Percentiles rank a stretch among this genome's conserved stretches.
These are phyloP conservation scores for Fusarium illudens DNA, from an alignment of 2,329 filamentous ascomycete genomes.

Conservation along the genomic window DNA sequence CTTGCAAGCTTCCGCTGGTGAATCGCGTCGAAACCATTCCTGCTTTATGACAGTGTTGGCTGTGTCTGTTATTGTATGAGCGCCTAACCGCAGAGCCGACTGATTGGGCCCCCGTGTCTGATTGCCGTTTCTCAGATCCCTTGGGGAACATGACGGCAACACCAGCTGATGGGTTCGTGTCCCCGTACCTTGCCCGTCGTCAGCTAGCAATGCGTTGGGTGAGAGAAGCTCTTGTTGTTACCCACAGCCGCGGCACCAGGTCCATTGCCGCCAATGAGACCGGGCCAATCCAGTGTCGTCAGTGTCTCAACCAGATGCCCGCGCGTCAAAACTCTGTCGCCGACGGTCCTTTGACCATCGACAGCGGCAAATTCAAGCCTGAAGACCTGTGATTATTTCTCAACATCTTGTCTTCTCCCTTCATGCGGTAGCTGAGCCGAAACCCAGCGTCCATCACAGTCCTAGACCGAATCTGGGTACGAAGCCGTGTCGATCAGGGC, in stretches of 20 bases:
- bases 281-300: conserved; percentile 11
- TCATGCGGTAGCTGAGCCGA: background rate
- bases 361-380: conserved; percentile 19
- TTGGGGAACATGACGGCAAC: conserved; percentile 6
- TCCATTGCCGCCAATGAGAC: conserved; percentile 22
- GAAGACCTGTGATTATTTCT: background rate
- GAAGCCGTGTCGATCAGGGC: conserved; percentile 3
- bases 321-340: conserved; percentile 2
- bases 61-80: conserved; percentile 18
- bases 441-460: conserved; percentile 11
- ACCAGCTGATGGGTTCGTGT: conserved; percentile 4
- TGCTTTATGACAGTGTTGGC: conserved; percentile 25
- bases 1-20: conserved; percentile 10
- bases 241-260: conserved; percentile 22
- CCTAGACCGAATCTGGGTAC: conserved; percentile 14
- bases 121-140: conserved; percentile 24
- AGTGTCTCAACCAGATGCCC: conserved; percentile 16
- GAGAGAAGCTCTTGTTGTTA: conserved; percentile 21
- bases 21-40: conserved; percentile 27
- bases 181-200: conserved; percentile 12
- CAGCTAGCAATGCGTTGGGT: conserved; percentile 23
- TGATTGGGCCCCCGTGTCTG: conserved; percentile 31
- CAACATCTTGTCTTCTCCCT: conserved; percentile 3
- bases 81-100: background rate
- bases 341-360: conserved; percentile 8